A percentile compares a stretch with the other conserved stretches of the same genome.
Conservation (phyloP, 2,329 filamentous ascomycete species). For the Achaetomium macrosporum region DNA sequence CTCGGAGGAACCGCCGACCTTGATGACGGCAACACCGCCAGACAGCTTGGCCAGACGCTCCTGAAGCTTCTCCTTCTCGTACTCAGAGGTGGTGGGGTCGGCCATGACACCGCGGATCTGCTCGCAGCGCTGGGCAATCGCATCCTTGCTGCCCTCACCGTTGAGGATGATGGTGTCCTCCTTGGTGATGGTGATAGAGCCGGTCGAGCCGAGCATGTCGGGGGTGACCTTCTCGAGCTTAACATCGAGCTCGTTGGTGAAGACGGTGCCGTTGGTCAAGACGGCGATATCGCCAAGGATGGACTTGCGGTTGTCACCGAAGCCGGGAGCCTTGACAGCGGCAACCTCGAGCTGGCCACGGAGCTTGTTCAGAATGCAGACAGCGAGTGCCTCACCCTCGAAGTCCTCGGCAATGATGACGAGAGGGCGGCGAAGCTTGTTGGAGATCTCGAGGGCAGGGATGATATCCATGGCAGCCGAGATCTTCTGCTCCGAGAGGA, state of each 20-base stretch:
- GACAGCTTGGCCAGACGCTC: conserved; percentile 99
- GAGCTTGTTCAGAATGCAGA: conserved; percentile 99
- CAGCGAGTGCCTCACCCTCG: conserved; percentile 94
- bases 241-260: conserved; percentile 95
- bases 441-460: conserved; percentile 93
- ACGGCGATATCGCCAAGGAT: conserved; percentile 96
- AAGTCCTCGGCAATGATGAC: conserved; percentile 99
- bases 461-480: conserved; percentile 98
- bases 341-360: conserved; percentile 98
- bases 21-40: conserved; percentile 98
- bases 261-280: conserved; percentile 94
- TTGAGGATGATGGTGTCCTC: conserved; percentile 99
- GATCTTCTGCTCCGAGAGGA: conserved; percentile 99
- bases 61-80: conserved; percentile 99
- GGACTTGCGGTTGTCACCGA: conserved; percentile 99
- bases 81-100: conserved; percentile 91
- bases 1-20: conserved; percentile 94
- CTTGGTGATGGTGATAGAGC: conserved; percentile 99
- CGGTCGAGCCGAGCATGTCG: conserved; percentile 94
- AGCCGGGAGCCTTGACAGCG: conserved; percentile 97
- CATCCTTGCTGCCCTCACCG: conserved; percentile 91
- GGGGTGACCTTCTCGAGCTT: conserved; percentile 98
- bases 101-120: conserved; percentile 97
- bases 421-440: conserved; percentile 87
- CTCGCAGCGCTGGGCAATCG: conserved; percentile 91